A percentile compares a stretch with the other conserved stretches of the same genome.
Conservation (phyloP, 495 filamentous ascomycete species). For the Hypoxylon perforatum region DNA sequence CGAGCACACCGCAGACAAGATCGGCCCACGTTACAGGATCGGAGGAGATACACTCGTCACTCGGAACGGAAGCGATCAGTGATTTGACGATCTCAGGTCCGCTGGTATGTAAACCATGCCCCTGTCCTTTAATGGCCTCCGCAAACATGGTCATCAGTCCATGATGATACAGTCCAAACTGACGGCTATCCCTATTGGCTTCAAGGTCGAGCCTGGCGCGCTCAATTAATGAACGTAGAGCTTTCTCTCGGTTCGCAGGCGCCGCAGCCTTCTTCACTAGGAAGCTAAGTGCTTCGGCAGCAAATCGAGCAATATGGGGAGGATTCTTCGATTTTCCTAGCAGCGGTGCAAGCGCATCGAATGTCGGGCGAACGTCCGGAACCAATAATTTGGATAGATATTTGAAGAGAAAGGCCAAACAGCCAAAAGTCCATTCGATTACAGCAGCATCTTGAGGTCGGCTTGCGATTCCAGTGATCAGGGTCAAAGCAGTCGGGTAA, state of each 20-base stretch:
- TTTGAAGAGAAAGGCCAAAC: slow-evolving; percentile 95
- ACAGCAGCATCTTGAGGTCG: slow-evolving; percentile 72
- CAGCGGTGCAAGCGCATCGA: slow-evolving; percentile 83
- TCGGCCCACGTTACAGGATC: slow-evolving; percentile 64
- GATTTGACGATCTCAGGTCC: slow-evolving; percentile 75
- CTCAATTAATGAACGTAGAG: slow-evolving; percentile 73
- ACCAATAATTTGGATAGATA: slow-evolving; percentile 88
- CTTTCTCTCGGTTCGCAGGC: slow-evolving; percentile 75
- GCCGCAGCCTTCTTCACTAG: slow-evolving; percentile 87
- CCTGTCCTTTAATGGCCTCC: slow-evolving; percentile 87
- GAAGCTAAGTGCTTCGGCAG: slow-evolving; percentile 95
- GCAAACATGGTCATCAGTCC: slow-evolving; percentile 91
- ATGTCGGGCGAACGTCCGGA: slow-evolving; percentile 84
- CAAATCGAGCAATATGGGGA: slow-evolving; percentile 85
- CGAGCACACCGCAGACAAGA: slow-evolving; percentile 77
- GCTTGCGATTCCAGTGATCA: slow-evolving; percentile 68
- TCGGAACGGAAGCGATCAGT: slow-evolving; percentile 64
- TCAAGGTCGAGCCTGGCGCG: slow-evolving; percentile 76
- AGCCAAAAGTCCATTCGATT: slow-evolving; percentile 96
- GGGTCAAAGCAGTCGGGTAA: slow-evolving; percentile 74
- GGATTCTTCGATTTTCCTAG: slow-evolving; percentile 86
- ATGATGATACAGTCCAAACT: slow-evolving; percentile 74
- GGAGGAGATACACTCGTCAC: slow-evolving; percentile 57
- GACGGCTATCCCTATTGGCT: slow-evolving; percentile 60
- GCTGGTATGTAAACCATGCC: slow-evolving; percentile 81